phyloP scores from a whole-genome alignment of 2,329 filamentous ascomycete genomes.

The Fusarium secorum region DNA sequence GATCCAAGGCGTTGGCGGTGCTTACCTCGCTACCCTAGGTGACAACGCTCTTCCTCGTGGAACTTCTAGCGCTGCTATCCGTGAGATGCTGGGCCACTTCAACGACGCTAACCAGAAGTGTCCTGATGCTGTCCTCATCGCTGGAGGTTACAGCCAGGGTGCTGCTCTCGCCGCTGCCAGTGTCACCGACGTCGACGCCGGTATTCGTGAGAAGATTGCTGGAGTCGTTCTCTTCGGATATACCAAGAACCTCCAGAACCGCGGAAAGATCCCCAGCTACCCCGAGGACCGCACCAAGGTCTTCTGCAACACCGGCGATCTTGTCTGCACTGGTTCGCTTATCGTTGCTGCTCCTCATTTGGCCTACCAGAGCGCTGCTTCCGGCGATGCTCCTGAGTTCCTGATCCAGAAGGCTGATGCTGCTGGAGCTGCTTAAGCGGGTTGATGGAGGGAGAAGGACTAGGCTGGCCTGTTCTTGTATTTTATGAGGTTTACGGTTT shows the following conservation, averaged over 20 bases:
- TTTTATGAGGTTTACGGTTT: not conserved
- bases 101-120: conserved; percentile 52
- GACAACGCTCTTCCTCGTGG: conserved; percentile 51
- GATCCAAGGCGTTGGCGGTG: conserved; percentile 55
- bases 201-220: conserved; percentile 47
- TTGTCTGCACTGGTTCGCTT: conserved; percentile 50
- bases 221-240: conserved; percentile 52
- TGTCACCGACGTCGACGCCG: conserved; percentile 45
- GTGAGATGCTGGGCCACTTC: conserved; percentile 52
- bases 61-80: conserved; percentile 49
- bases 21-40: conserved; percentile 48
- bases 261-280: conserved; percentile 50
- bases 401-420: conserved; percentile 28
- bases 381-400: conserved; percentile 14
- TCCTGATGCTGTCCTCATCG: conserved; percentile 52
- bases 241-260: conserved; percentile 54
- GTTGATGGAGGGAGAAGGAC: not conserved
- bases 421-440: not conserved
- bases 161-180: conserved; percentile 54
- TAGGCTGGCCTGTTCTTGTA: conserved; percentile 12
- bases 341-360: conserved; percentile 30
- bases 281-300: conserved; percentile 46
- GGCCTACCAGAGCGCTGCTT: conserved; percentile 16
- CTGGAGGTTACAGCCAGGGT: conserved; percentile 54
- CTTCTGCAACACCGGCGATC: conserved; percentile 50